Evolutionary conservation across 139 green algal genomes (phyloP), one percentile per base, ranked within the genome.

Genomic region (Micromonas pusilla): DNA sequence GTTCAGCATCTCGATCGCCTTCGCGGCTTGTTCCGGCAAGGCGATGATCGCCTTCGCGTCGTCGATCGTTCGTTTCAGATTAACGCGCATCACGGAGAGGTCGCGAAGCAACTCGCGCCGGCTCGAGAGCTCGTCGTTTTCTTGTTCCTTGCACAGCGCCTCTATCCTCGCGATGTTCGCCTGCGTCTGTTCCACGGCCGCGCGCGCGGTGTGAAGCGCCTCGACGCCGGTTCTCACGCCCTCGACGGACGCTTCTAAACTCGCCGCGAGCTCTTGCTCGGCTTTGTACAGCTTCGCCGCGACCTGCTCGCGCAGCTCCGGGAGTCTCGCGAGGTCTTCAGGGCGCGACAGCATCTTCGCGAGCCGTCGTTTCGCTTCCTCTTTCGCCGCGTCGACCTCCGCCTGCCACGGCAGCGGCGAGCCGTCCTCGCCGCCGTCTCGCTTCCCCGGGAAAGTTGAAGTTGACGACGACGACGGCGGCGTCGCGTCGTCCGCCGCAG

Each of bases 1-100:
- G 26, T 72, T 26, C 26, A 72, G 28, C 65, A 33, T 23, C 65
- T 37, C 65, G 30, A 72, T 72, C 65, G 65, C 65, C 30, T 16
- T 57, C 45, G 45, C 45, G 9, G 45, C 45, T 16, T 57, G 9
- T 16, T 57, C 45, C 45, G 45, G 45, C 45, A 57, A 57, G 45
- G 45, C 45, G 45, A 57, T 16, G 45, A 57, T 16, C 45, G 45
- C 45, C 16, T 57, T 16, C 9, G 45, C 45, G 45, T 57, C 45
- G 9, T 16, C 16, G 9, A 57, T 57, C 9, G 45, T 57, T 57
- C 45, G 45, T 16, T 9, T 23, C 16, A 57, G 9, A 57, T 57
- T 57, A 9, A 16, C 45, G 45, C 45, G 45, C 45, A 57, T 57
- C 45, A 57, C 45, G 9, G 45, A 9, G 16, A 57, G 45, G 16